A percentile compares a stretch with the other conserved stretches of the same genome.
These are phyloP conservation scores for Triticum urartu DNA, from an alignment of 176 grass and related monocot species.

Conservation along the genomic window DNA sequence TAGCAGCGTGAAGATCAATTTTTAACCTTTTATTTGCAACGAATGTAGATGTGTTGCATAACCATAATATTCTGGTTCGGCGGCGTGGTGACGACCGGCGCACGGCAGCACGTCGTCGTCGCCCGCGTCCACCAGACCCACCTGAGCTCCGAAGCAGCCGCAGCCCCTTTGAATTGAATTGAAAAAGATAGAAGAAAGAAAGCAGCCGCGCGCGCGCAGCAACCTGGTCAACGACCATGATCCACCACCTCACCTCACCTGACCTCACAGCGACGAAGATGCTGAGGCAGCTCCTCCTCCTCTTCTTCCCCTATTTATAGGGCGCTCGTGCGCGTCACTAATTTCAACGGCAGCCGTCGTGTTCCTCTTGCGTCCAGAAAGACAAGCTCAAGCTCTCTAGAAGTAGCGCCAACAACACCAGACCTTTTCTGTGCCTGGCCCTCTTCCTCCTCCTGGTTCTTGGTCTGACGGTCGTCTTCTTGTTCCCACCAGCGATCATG, in stretches of 20 bases:
- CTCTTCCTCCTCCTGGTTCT: not conserved
- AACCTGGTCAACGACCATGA: not conserved
- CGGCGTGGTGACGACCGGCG: no score
- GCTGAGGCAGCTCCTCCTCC: not conserved
- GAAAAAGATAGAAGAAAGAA: not conserved
- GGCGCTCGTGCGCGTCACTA: not conserved
- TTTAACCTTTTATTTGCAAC: no score
- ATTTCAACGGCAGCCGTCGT: not conserved
- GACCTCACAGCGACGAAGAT: not conserved
- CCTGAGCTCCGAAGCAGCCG: no score
- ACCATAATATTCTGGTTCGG: no score
- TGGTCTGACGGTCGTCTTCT: not conserved
- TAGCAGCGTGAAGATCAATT: no score
- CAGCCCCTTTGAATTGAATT: no score
- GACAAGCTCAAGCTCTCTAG: not conserved
- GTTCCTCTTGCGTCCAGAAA: not conserved
- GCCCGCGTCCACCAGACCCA: no score
- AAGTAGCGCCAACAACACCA: not conserved
- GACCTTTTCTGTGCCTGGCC: not conserved
- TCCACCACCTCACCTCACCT: not conserved
- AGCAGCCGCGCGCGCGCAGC: not conserved
- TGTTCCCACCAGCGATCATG: conserved; percentile 28
- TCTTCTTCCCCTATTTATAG: conserved; percentile 1
- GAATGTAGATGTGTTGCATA: no score
- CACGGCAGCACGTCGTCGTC: no score